These are phyloP conservation scores for Rutstroemia sp. DNA, from an alignment of 2,329 filamentous ascomycete species.

Conservation along the genomic window DNA sequence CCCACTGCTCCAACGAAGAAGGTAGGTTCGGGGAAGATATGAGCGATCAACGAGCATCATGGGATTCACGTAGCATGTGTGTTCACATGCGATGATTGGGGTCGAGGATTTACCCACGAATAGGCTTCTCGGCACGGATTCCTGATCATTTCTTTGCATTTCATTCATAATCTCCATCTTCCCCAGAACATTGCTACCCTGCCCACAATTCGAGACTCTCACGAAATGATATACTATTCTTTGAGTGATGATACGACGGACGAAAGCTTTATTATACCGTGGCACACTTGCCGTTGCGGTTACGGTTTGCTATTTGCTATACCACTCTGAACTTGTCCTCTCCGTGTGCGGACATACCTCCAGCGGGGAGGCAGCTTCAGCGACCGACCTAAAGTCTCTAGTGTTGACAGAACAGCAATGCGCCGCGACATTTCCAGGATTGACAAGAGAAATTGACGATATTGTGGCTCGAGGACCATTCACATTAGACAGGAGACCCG, in stretches of 20 bases:
- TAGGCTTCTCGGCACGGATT: slow-evolving; percentile 6
- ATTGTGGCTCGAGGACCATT: slow-evolving; percentile 39
- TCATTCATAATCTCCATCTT: neutral
- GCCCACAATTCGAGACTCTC: neutral
- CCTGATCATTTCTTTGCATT: neutral
- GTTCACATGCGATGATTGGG: no score
- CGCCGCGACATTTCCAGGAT: slow-evolving; percentile 36
- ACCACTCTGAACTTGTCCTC: neutral
- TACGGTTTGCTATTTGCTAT: no score
- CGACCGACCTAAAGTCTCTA: slow-evolving; percentile 8
- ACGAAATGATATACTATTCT: neutral
- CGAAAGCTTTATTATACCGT: neutral
- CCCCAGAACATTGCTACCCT: neutral
- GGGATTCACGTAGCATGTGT: no score
- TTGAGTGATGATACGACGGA: neutral
- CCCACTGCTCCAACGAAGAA: no score
- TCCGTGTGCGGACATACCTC: neutral
- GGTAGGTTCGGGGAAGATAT: no score
- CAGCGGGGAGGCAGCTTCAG: no score
- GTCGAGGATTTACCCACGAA: neutral
- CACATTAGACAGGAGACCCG: slow-evolving; percentile 30
- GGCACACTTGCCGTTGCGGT: neutral
- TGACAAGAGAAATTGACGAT: slow-evolving; percentile 40
- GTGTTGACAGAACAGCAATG: slow-evolving; percentile 38
- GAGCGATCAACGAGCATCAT: no score